Evolutionary conservation across 2,329 filamentous ascomycete genomes (phyloP).

Genomic region (Phialemoniopsis sp.): DNA sequence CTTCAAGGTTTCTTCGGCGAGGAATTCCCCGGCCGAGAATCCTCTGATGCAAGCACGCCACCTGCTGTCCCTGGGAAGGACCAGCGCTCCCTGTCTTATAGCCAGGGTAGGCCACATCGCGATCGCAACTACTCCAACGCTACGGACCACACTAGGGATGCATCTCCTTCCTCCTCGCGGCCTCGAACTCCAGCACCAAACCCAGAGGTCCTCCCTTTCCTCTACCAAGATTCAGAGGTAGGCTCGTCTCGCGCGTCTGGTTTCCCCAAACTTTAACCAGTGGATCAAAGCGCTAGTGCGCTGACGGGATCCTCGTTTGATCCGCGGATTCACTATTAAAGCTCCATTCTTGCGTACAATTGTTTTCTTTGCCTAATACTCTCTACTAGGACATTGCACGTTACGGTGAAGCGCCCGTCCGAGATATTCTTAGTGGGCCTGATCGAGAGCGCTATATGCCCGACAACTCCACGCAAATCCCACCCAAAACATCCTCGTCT

Average conservation of each 20-base stretch:
- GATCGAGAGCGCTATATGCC: slow-evolving; percentile 64
- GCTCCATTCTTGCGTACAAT: not conserved
- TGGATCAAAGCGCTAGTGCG: not conserved
- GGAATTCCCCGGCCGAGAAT: slow-evolving; percentile 71
- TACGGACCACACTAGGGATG: slow-evolving; percentile 67
- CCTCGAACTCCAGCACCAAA: slow-evolving; percentile 83
- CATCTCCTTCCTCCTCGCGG: slow-evolving; percentile 71
- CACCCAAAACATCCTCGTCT: slow-evolving; percentile 60
- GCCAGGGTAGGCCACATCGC: slow-evolving; percentile 55
- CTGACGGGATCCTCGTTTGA: no score
- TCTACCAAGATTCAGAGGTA: slow-evolving; percentile 83
- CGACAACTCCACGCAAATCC: slow-evolving; percentile 40
- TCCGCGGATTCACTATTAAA: not conserved
- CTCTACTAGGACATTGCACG: slow-evolving; percentile 62
- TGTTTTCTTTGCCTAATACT: not conserved
- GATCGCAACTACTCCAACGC: slow-evolving; percentile 79
- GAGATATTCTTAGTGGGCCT: slow-evolving; percentile 63
- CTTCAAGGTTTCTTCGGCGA: slow-evolving; percentile 91
- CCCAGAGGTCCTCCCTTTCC: slow-evolving; percentile 94
- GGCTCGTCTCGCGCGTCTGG: slow-evolving; percentile 26
- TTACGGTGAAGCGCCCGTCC: slow-evolving; percentile 74
- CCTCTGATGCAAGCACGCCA: slow-evolving; percentile 66
- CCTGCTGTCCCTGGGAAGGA: slow-evolving; percentile 49
- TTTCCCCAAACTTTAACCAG: slow-evolving; percentile 3
- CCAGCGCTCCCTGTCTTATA: slow-evolving; percentile 60